These are phyloP conservation scores for Hanseniaspora gamundiae DNA, from an alignment of 1,139 yeast genomes.

Conservation along the genomic window DNA sequence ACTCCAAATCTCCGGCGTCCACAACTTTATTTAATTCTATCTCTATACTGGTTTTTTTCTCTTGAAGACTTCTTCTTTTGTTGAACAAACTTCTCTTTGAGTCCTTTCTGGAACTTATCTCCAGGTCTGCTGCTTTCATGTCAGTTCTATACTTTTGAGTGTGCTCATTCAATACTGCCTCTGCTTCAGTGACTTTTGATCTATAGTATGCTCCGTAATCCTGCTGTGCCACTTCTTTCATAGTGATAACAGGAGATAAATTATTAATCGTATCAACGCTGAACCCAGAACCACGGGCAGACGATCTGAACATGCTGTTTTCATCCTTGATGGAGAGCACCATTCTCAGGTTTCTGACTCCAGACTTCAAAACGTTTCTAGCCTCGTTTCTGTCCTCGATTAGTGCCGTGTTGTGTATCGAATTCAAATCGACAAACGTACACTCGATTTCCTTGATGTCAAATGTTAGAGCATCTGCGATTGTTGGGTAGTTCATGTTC, in stretches of 20 bases:
- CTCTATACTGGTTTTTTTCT: conserved; percentile 17
- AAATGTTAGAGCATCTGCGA: conserved; percentile 51
- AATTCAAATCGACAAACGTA: conserved; percentile 51
- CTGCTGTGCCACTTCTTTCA: neutral
- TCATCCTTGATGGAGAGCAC: conserved; percentile 32
- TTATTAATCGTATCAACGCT: neutral
- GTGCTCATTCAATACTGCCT: neutral
- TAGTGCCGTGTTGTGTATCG: conserved; percentile 48
- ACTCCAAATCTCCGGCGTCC: conserved; percentile 30
- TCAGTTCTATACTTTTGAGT: neutral
- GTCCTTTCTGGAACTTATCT: conserved; percentile 15
- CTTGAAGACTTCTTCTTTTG: neutral
- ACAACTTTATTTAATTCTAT: conserved; percentile 25
- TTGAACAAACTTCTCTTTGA: conserved; percentile 9
- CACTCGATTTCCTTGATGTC: conserved; percentile 43
- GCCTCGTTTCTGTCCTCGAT: conserved; percentile 43
- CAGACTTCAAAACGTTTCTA: conserved; percentile 28
- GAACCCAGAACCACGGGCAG: neutral
- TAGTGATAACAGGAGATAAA: neutral
- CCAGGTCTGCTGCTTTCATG: conserved; percentile 11
- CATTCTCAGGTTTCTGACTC: conserved; percentile 26
- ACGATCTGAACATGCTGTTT: conserved; percentile 1
- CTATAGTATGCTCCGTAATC: neutral
- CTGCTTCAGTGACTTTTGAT: neutral
- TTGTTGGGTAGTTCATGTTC: conserved; percentile 29